Base-by-base conservation (phyloP, 441 rosid genomes). In the Erodium texanum region DNA sequence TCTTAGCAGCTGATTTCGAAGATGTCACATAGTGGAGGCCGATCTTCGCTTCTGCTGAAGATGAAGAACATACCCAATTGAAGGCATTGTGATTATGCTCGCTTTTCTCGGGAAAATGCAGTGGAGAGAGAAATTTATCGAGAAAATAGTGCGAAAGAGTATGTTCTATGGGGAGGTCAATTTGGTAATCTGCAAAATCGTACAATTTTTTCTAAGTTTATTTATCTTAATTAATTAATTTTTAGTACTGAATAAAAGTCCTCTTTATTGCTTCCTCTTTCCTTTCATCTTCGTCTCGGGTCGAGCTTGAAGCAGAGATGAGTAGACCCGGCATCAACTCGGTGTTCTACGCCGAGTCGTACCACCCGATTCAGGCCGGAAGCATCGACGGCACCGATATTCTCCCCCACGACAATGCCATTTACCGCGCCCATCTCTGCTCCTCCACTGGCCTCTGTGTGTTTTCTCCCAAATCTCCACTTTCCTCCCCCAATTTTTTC, bases 351-450 rank as follows among this genome's bases (percentile, higher is more conserved):
- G 96, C 98, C 2, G 77, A 77, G 9, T 59, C 85, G 11, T 93
- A 90, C 77, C 97, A 90, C 68, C 97, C 97, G 23, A 90, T 93
- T 70, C 98, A 93, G 73, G 95, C 92, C 0, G 96, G 97, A 10
- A 93, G 97, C 73, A 89, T 93, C 54, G 96, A 93, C 79, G 97
- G 98, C 78, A 90, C 97, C 23, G 97, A 93, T 65, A 70, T 86
- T 72, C 81, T 80, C 32, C 90, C 96, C 19, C 97, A 86, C 66
- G 98, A 89, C 76, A 85, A 86, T 77, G 92, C 81, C 67, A 73
- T 88, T 5, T 84, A 78, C 73, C 89, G 97, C n/a, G 94, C 98
- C 69, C 83, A 81, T 4, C 96, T 90, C 78, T 90, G 97, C 78
- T 90, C 88, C 74, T 75, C 89, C 38, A 86, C 93, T 66, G 85